Conservation (phyloP, 306 rosid species). For the Abrus pulchellus region DNA sequence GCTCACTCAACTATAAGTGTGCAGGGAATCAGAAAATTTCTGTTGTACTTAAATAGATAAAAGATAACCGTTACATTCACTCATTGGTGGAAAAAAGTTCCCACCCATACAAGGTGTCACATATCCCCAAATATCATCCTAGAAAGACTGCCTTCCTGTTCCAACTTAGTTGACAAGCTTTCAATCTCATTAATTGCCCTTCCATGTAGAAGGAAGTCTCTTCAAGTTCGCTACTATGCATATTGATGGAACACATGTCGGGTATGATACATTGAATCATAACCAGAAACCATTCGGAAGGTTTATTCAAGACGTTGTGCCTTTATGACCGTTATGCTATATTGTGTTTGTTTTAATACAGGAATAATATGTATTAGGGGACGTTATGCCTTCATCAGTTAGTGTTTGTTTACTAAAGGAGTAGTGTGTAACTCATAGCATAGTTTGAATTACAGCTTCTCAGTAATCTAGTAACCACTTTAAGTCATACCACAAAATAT, state of each 20-base stretch:
- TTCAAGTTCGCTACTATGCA: background rate
- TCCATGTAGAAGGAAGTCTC: constrained; percentile 30
- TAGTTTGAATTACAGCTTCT: constrained; percentile 17
- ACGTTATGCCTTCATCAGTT: background rate
- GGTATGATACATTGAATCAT: too few relatives aligned
- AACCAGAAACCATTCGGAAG: too few relatives aligned
- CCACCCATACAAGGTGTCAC: background rate
- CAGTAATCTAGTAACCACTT: constrained; percentile 10
- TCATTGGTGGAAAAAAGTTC: background rate
- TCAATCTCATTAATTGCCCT: background rate
- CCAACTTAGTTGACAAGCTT: constrained; percentile 19
- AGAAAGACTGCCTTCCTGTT: constrained; percentile 14
- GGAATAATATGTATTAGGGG: too few relatives aligned
- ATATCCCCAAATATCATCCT: constrained; percentile 8
- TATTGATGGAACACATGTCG: background rate
- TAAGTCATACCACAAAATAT: background rate
- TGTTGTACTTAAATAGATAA: background rate
- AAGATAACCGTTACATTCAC: background rate
- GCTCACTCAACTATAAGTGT: constrained; percentile 6
- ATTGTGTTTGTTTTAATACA: too few relatives aligned
- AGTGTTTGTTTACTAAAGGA: background rate
- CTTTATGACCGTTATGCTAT: too few relatives aligned
- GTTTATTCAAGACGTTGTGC: too few relatives aligned
- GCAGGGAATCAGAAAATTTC: background rate
- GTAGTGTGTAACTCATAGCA: constrained; percentile 10